Evolutionary conservation across 768 basidiomycete genomes (phyloP), one percentile per base, ranked within the genome.

Genomic region (Agaricus sinodeliciosus): DNA sequence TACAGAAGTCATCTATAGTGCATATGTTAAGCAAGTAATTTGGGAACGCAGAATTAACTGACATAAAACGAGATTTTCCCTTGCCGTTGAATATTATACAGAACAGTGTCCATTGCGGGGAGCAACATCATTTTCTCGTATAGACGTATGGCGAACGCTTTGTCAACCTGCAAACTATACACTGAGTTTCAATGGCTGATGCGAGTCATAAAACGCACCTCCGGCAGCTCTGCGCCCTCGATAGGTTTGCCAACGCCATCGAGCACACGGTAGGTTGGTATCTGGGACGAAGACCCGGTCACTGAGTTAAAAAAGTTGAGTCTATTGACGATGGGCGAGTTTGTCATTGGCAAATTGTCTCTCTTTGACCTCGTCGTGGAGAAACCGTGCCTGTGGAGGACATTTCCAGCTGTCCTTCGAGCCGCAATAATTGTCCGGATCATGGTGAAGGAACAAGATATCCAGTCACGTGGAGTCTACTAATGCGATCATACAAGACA

Each of bases 61-160:
- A 90, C 91, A 65, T 91, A 93, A 67, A 92, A 93, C 4, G 87
- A 88, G 59, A 91, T 91, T 68, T 90, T 91, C 25, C 94, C 94
- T 66, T 97, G 94, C 7, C 94, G 81, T 64, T 97, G 94, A 8
- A 94, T 83, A 60, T 94, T 94, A 68, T 93, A 90, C 13, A 97
- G 75, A 34, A 95, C 73, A 58, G 84, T 93, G 70, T 96, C 94
- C 64, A 94, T 70, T 37, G 84, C 81, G 0, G 94, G 94, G 50
- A 91, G 69, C 27, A 90, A 73, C 51, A 80, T 78, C 87, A 91
- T 92, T 53, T 84, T 71, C 65, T 87, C 83, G 60, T 90, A 94
- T 75, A 93, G 67, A 61, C 70, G 83, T 48, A 74, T 79, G 9
- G 88, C 88, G 58, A 85, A 71, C 12, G 75, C 72, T 63, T 83